A percentile compares a stretch with the other conserved stretches of the same genome.
phyloP scores from a whole-genome alignment of 371 early-diverging fungal species.

The Mucor saturninus region DNA sequence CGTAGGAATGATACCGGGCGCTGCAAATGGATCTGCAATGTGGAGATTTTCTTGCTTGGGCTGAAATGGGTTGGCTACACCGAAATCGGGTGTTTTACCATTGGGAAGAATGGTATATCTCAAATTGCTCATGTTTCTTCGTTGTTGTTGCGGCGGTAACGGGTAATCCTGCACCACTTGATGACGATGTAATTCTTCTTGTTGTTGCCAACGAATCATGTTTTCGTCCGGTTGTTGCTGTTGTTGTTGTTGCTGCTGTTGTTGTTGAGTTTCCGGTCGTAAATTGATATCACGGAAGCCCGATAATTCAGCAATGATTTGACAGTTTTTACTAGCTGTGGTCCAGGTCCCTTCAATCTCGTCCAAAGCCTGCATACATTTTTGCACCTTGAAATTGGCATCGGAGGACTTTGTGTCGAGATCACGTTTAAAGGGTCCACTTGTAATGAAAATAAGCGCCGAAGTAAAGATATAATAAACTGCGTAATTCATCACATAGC shows the following conservation, averaged over 20 bases:
- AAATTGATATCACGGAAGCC: slow-evolving; percentile 37
- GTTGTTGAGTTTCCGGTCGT: slow-evolving; percentile 3
- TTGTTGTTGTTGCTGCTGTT: neutral
- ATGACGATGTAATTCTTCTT: neutral
- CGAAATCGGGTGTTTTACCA: neutral
- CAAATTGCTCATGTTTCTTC: slow-evolving; percentile 17
- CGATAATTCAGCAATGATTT: slow-evolving; percentile 50
- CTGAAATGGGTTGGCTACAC: neutral
- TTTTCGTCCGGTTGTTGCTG: neutral
- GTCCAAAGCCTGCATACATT: slow-evolving; percentile 43
- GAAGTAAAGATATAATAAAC: slow-evolving; percentile 51
- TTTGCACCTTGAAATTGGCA: slow-evolving; percentile 37
- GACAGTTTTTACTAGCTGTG: slow-evolving; percentile 40
- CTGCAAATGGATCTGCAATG: slow-evolving; percentile 30
- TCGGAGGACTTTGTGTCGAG: slow-evolving; percentile 20
- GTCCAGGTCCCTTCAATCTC: slow-evolving; percentile 46
- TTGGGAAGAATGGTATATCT: slow-evolving; percentile 10
- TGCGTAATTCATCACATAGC: slow-evolving; percentile 40
- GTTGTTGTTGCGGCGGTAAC: slow-evolving; percentile 2
- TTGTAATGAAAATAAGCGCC: slow-evolving; percentile 43
- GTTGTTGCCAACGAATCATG: too few species aligned
- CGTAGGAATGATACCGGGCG: slow-evolving; percentile 38
- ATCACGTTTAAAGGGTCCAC: slow-evolving; percentile 14
- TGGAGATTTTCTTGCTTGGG: neutral
- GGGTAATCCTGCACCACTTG: too few species aligned